phyloP scores from a whole-genome alignment of 768 basidiomycete genomes.

The Lactifluus pinguis region DNA sequence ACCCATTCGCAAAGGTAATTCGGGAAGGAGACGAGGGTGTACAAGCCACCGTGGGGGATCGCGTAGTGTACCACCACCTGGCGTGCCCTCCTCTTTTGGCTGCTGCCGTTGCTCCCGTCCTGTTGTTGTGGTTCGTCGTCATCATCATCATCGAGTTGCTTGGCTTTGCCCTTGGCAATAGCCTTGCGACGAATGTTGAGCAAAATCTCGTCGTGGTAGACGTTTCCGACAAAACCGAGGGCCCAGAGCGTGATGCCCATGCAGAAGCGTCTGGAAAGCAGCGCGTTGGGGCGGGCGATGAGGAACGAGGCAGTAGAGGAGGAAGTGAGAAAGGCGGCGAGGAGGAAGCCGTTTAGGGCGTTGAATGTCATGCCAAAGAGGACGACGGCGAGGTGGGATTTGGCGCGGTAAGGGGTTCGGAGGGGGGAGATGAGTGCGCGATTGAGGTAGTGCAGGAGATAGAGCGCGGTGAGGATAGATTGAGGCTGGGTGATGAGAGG shows the following conservation, averaged over 20 bases:
- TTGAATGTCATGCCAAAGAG: conserved; percentile 57
- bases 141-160: conserved; percentile 16
- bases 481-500: conserved; percentile 24
- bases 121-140: neutral
- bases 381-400: conserved; percentile 59
- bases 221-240: conserved; percentile 66
- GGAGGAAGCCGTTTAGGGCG: conserved; percentile 54
- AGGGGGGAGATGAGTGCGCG: conserved; percentile 75
- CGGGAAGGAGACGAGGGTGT: conserved; percentile 75
- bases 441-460: conserved; percentile 72
- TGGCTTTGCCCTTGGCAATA: conserved; percentile 26
- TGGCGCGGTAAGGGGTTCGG: conserved; percentile 70
- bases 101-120: too few species aligned
- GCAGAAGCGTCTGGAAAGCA: conserved; percentile 43
- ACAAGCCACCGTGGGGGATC: conserved; percentile 74
- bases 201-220: conserved; percentile 86
- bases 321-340: conserved; percentile 65
- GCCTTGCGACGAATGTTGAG: conserved; percentile 69
- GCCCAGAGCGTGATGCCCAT: conserved; percentile 58
- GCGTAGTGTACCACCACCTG: conserved; percentile 49
- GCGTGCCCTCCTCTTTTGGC: neutral
- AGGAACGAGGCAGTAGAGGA: conserved; percentile 40
- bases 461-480: conserved; percentile 45
- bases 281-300: conserved; percentile 19
- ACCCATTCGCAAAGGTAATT: conserved; percentile 95